These are phyloP conservation scores for Crucibulum laeve DNA, from an alignment of 768 basidiomycete genomes.

Conservation along the genomic window DNA sequence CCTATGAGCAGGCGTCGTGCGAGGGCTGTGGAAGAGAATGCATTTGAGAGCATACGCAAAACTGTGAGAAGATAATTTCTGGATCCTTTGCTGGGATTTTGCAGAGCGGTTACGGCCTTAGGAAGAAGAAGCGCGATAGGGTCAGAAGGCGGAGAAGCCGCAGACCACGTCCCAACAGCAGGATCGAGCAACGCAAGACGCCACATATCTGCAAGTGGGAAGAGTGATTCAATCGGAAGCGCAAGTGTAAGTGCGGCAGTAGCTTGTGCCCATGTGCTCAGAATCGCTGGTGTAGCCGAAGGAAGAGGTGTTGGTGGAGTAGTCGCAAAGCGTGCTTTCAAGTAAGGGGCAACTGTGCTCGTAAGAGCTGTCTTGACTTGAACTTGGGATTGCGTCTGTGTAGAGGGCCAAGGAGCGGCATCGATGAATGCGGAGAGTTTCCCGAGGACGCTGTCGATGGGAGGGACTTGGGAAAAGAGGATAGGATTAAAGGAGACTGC, in stretches of 20 bases:
- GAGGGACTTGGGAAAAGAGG: constrained; percentile 68
- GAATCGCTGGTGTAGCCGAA: constrained; percentile 30
- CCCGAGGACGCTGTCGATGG: constrained; percentile 53
- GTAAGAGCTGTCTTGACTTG: constrained; percentile 49
- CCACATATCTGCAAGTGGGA: constrained; percentile 84
- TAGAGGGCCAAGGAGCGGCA: constrained; percentile 28
- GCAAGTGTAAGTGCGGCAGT: constrained; percentile 36
- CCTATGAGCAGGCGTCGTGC: constrained; percentile 29
- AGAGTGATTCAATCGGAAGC: constrained; percentile 55
- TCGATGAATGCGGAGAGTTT: constrained; percentile 69
- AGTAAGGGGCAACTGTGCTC: constrained; percentile 51
- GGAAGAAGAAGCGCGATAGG: constrained; percentile 43
- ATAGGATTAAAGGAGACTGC: constrained; percentile 70
- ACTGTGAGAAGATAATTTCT: constrained; percentile 63
- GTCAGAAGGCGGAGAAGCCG: constrained; percentile 28
- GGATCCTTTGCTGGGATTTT: constrained; percentile 23
- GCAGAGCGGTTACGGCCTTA: constrained; percentile 31
- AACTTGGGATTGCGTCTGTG: constrained; percentile 19
- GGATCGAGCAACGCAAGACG: constrained; percentile 70
- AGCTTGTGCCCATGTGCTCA: constrained; percentile 45
- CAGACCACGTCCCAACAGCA: constrained; percentile 46
- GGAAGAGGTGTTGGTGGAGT: constrained; percentile 12
- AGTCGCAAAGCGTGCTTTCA: constrained; percentile 53
- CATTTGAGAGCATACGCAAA: constrained; percentile 67
- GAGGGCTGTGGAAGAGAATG: constrained; percentile 51